Evolutionary conservation across 768 basidiomycete genomes (phyloP), one percentile per base, ranked within the genome.

Genomic region (Favolaschia claudopus): DNA sequence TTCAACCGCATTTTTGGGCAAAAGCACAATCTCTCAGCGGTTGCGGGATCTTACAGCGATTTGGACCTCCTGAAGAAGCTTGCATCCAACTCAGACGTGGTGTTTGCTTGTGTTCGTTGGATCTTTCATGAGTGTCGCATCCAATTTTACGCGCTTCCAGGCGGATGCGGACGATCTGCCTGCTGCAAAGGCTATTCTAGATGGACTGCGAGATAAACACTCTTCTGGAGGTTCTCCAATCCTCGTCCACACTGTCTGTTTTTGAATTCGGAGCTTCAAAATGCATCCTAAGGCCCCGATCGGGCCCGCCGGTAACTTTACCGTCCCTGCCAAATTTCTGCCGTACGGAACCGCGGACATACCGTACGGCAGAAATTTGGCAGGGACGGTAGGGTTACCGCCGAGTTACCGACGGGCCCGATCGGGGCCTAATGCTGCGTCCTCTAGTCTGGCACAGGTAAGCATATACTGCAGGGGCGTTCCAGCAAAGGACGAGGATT

Each of bases 191-290:
- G 78, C 76, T 4, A 80, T 80, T 29, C 64, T 82, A 20, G 64
- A 56, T 17, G 79, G 79, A 15, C 56, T 76, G 38, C 77, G 77
- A 56, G 66, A 74, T 20, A 68, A 71, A 15, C 70, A 72, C 39
- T 65, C 76, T 47, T 79, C 76, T 12, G 71, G 75, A 1, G 67
- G 67, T 31, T 55, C 65, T 6, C 68, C 80, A 1, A 71, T 70
- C 22, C 66, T 82, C 33, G 77, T 81, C 34, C 80, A 82, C 50
- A 82, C 80, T 13, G 81, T 81, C n/a, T n/a, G n/a, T n/a, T n/a
- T n/a, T n/a, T n/a, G n/a, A n/a, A n/a, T n/a, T n/a, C n/a, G n/a
- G n/a, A n/a, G n/a, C n/a, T n/a, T n/a, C n/a, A n/a, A n/a, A n/a
- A n/a, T n/a, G n/a, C n/a, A n/a, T n/a, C n/a, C n/a, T n/a, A n/a